Evolutionary conservation across 352 stramenopile genomes (phyloP), one percentile per base, ranked within the genome.

Genomic region (Phytophthora agathidicida): DNA sequence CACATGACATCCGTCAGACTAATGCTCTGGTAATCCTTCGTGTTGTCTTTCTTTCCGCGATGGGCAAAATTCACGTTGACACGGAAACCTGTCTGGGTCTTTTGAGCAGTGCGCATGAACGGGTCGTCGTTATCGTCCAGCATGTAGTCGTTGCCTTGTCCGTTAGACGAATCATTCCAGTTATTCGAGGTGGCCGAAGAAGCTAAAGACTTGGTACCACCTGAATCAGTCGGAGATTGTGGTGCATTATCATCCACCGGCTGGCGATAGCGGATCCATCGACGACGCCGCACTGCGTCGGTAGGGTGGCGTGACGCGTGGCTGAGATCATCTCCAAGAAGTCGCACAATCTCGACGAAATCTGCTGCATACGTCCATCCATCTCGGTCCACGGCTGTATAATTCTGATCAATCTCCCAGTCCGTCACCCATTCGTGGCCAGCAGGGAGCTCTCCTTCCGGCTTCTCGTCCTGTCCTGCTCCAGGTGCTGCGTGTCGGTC

Each of bases 1-100:
- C 86, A 96, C 67, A 83, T 84, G 7, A 96, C 77, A 30, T 93
- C 78, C 20, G 75, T 85, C 23, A 96, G 56, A 57, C 82, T 86
- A 33, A 96, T 88, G 50, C 84, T 96, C 59, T 93, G 83, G 61
- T 96, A 96, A 56, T 96, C 86, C 42, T 94, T 96, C 38, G 86
- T 96, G 62, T 87, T 93, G 54, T 96, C 86, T 53, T 96, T 96
- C 22, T 78, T 85, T 48, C 82, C 77, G 9, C 85, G 83, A 48
- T 91, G 77, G 7, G 83, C 58, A 54, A 96, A 96, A 45, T 92
- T 93, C 54, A 95, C 83, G 50, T 91, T 91, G 14, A 93, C 82
- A 28, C 85, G 83, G 43, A 96, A 96, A 0, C 84, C 86, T 9
- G 83, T 91, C 47, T 96, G 86, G n/a, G 82, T 83, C 47, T 93